phyloP scores from a whole-genome alignment of 208 protist genomes.

The Novymonas esmeraldas region DNA sequence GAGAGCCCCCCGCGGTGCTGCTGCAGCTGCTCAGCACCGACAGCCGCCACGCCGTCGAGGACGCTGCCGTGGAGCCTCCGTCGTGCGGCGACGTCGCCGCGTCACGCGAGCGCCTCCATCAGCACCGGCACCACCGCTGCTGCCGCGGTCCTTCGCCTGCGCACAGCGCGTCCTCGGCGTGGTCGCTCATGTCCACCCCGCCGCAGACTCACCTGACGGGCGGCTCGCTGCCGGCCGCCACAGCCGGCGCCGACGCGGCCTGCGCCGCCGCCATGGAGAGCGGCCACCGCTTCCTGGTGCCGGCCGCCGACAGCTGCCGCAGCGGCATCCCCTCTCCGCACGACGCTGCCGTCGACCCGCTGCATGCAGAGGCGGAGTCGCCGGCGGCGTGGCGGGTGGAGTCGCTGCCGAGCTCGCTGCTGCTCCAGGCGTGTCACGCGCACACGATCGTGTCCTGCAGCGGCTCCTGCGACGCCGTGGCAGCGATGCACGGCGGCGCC shows the following conservation, averaged over 20 bases:
- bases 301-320: not conserved
- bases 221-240: not conserved
- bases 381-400: not conserved
- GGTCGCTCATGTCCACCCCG: conserved; percentile 26
- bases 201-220: conserved; percentile 3
- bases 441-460: not conserved
- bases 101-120: too few relatives aligned
- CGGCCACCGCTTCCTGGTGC: not conserved
- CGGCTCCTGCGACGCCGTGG: conserved; percentile 3
- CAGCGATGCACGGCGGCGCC: not conserved
- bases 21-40: not conserved
- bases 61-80: not conserved
- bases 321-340: not conserved
- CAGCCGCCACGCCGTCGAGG: not conserved
- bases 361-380: not conserved
- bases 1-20: not conserved
- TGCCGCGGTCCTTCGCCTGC: not conserved
- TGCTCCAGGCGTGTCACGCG: not conserved
- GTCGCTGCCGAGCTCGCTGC: conserved; percentile 9
- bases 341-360: not conserved
- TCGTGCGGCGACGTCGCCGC: not conserved
- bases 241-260: not conserved
- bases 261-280: not conserved
- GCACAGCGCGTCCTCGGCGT: conserved; percentile 2
- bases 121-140: not conserved